Percentiles rank a stretch among this genome's conserved stretches.
Evolutionary conservation across 495 filamentous ascomycete genomes (phyloP).

Genomic region (Neurospora intermedia): DNA sequence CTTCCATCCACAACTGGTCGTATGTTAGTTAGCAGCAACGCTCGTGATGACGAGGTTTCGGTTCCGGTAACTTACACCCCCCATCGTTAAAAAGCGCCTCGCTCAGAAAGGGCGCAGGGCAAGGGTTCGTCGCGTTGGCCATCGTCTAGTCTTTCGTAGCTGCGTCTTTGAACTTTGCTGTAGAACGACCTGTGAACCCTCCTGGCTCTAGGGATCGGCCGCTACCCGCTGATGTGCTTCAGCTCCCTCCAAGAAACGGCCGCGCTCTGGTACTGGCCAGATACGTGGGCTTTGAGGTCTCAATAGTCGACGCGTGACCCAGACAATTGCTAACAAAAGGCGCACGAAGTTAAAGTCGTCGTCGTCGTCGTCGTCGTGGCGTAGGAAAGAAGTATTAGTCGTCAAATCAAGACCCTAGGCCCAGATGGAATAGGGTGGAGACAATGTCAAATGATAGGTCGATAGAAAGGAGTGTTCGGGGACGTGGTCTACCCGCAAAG

Average conservation of each 20-base stretch:
- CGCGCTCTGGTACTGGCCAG: not conserved
- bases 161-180: not conserved
- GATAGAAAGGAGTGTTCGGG: not conserved
- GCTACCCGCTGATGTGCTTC: not conserved
- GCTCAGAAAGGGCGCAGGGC: conserved; percentile 27
- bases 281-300: not conserved
- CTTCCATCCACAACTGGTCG: conserved; percentile 55
- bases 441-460: not conserved
- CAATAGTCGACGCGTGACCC: not conserved
- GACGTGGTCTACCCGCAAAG: not conserved
- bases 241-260: not conserved
- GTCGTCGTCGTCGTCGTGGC: not conserved
- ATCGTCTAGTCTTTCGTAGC: not conserved
- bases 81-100: conserved; percentile 22
- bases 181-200: not conserved
- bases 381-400: conserved; percentile 3
- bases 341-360: not conserved
- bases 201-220: not conserved
- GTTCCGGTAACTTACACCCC: conserved; percentile 29
- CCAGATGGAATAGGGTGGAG: not conserved
- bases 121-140: conserved; percentile 12
- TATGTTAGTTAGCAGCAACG: conserved; percentile 7
- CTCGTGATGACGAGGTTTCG: not conserved
- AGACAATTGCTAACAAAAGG: not conserved
- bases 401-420: conserved; percentile 2